These are phyloP conservation scores for Monilinia vaccinii-corymbosi DNA, from an alignment of 2,329 filamentous ascomycete species.

Conservation along the genomic window DNA sequence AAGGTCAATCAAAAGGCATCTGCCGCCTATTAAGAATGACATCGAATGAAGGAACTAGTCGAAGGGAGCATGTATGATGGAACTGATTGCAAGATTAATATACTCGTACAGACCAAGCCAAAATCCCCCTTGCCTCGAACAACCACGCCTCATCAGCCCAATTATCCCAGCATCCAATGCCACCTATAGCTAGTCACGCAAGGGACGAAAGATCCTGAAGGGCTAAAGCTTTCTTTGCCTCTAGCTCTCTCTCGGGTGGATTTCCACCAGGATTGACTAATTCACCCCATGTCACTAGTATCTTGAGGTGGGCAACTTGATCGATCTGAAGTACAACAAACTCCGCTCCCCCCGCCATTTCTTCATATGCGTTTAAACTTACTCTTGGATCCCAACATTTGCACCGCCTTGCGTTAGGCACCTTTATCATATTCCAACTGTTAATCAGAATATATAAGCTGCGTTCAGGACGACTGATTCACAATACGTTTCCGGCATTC, in stretches of 20 bases:
- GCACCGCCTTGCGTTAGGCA: neutral
- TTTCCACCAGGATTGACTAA: neutral
- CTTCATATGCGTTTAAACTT: neutral
- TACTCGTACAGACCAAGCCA: too few species aligned
- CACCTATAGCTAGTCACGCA: neutral
- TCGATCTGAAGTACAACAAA: neutral
- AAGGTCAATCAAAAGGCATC: neutral
- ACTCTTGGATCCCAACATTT: neutral
- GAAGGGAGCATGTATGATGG: neutral
- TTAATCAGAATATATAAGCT: neutral
- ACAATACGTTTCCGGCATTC: neutral
- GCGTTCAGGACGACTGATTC: neutral
- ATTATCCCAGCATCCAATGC: neutral
- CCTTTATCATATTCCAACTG: neutral
- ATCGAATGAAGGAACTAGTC: neutral
- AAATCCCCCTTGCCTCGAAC: neutral
- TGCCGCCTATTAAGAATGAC: too few species aligned
- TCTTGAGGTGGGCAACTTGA: neutral
- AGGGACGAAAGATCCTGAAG: neutral
- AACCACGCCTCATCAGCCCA: neutral
- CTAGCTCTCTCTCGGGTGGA: neutral
- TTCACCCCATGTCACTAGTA: neutral
- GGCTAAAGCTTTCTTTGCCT: neutral
- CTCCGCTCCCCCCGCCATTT: neutral
- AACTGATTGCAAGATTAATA: too few species aligned